These are phyloP conservation scores for Scheffersomyces lignicola DNA, from an alignment of 1,139 yeast species.

Conservation along the genomic window DNA sequence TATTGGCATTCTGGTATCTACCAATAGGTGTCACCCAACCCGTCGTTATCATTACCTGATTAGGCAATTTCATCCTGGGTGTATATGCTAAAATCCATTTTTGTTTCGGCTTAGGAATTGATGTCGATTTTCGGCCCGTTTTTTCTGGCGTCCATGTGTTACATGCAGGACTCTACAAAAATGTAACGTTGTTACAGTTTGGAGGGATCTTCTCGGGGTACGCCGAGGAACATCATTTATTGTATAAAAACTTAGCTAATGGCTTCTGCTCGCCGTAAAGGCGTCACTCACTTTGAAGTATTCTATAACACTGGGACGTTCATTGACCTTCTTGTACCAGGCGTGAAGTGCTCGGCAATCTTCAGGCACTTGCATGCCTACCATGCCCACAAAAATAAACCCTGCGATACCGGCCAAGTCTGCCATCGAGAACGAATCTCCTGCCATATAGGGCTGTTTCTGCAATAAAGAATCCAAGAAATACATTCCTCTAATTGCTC, in stretches of 20 bases:
- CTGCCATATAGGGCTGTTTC: constrained; percentile 8
- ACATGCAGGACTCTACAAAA: constrained; percentile 1
- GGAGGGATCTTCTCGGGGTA: too few relatives aligned
- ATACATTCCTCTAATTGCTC: constrained; percentile 6
- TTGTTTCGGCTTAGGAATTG: background rate
- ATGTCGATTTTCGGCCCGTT: constrained; percentile 1
- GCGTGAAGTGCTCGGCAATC: background rate
- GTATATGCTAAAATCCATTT: background rate
- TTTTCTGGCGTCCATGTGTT: background rate
- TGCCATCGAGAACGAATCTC: constrained; percentile 10
- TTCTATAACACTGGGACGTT: constrained; percentile 3
- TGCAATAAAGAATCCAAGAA: constrained; percentile 5
- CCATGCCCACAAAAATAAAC: constrained; percentile 5
- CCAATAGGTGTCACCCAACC: too few relatives aligned
- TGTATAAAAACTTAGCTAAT: too few relatives aligned
- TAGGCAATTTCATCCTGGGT: background rate
- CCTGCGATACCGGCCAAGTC: constrained; percentile 9
- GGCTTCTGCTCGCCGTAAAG: too few relatives aligned
- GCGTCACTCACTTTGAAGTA: background rate
- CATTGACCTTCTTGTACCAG: constrained; percentile 1
- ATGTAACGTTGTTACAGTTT: too few relatives aligned
- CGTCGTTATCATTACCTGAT: constrained; percentile 1
- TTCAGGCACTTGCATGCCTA: constrained; percentile 5
- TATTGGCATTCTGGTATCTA: too few relatives aligned
- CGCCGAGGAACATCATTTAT: too few relatives aligned